Percentiles rank a stretch among this genome's conserved stretches.
phyloP scores from a whole-genome alignment of 1,139 yeast species.

The Zygosaccharomyces sapae region DNA sequence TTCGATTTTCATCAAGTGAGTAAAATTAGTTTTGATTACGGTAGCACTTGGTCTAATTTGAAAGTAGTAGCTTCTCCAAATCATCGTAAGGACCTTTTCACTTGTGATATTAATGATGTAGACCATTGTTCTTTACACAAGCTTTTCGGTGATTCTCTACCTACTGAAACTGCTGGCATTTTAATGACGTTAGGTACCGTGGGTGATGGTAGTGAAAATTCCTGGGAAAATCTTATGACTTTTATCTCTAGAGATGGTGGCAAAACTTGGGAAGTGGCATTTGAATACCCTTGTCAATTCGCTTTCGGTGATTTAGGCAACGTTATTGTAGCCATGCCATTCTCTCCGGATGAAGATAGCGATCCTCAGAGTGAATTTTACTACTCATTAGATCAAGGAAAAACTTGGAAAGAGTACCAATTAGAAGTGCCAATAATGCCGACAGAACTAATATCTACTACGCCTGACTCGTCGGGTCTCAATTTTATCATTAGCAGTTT shows the following conservation, averaged over 20 bases:
- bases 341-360: constrained; percentile 30
- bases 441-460: constrained; percentile 48
- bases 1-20: constrained; percentile 35
- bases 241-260: constrained; percentile 80
- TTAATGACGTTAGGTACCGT: constrained; percentile 56
- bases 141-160: constrained; percentile 35
- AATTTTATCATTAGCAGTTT: constrained; percentile 55
- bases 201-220: constrained; percentile 39
- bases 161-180: constrained; percentile 72
- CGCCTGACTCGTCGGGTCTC: constrained; percentile 66
- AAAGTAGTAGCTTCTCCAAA: constrained; percentile 44
- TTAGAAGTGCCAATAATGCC: constrained; percentile 52
- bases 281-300: constrained; percentile 53
- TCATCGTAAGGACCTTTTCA: constrained; percentile 41
- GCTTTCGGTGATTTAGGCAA: constrained; percentile 82
- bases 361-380: constrained; percentile 39
- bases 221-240: constrained; percentile 38
- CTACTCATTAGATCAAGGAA: constrained; percentile 75
- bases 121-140: constrained; percentile 48
- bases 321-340: constrained; percentile 54
- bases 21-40: constrained; percentile 59
- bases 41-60: constrained; percentile 56
- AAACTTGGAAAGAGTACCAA: constrained; percentile 52
- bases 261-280: constrained; percentile 56
- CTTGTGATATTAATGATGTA: constrained; percentile 55